Conservation (phyloP, 78 protist species). For the Protostelium mycophagum region DNA sequence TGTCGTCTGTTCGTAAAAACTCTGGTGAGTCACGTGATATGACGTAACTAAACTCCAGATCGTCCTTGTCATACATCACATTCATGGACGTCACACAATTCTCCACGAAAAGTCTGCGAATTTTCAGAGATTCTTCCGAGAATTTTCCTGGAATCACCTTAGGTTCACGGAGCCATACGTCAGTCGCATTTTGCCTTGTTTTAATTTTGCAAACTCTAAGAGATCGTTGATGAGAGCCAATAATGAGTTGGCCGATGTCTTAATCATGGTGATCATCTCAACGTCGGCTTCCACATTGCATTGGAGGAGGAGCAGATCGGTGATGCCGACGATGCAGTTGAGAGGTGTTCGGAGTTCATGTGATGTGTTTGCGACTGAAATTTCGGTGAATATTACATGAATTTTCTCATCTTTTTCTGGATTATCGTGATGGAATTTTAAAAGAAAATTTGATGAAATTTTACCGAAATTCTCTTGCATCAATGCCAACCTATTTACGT, state of each 20-base stretch:
- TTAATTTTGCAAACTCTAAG: background rate
- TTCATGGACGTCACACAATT: background rate
- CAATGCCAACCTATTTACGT: background rate
- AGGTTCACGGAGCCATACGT: background rate
- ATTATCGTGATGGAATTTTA: no score
- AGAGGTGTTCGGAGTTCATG: background rate
- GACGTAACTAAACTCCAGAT: background rate
- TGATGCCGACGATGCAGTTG: background rate
- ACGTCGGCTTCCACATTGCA: background rate
- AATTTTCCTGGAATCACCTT: no score
- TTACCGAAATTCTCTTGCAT: background rate
- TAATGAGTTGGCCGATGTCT: background rate
- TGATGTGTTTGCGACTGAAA: background rate
- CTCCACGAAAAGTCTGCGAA: no score
- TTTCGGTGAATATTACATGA: background rate
- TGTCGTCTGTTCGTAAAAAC: background rate
- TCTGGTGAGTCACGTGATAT: background rate
- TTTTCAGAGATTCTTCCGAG: no score
- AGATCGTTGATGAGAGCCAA: background rate
- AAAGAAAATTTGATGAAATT: no score
- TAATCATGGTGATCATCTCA: background rate
- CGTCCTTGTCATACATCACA: background rate
- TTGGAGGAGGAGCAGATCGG: background rate
- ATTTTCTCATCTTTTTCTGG: no score
- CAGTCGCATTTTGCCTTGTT: background rate